Evolutionary conservation across 148 eudicot genomes (phyloP), one percentile per base, ranked within the genome.

Genomic region (Silene conica): DNA sequence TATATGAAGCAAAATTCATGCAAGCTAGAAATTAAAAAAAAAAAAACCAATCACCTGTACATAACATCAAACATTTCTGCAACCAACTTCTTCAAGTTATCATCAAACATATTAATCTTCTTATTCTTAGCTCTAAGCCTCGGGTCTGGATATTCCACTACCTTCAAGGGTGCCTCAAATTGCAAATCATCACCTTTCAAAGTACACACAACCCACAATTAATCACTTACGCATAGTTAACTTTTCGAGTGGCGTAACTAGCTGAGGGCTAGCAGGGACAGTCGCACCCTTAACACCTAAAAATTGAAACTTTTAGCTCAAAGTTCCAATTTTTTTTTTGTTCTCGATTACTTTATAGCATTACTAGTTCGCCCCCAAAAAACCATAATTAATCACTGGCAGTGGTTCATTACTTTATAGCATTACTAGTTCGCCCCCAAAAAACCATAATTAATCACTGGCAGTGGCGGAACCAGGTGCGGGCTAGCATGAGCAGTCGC

Each of bases 131-230:
- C 88, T 77, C 99, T 87, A 45, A 96, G 82, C 63, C 82, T 79
- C 8, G 99, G 91, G 78, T 96, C 92, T 12, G 99, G 99, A 75
- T 96, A 92, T 72, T 89, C 87, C 83, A 96, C 96, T 13, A 96
- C 82, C 70, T 81, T 85, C 58, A 92, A 69, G 0, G 93, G 92
- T 72, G 82, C 75, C 76, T 89, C 88, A 73, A 87, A 96, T 19
- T 71, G 70, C 86, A 96, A 80, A 84, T 96, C 99, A 82, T 78
- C 90, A 76, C 89, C 99, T 96, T 55, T 62, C 63, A 63, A 26
- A 13, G 64, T 63, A 76, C 13, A 63, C 55, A 78, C 9, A 28
- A 46, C 55, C 21, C 22, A 28, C 6, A 52, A 19, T 46, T 43
- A n/a, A 38, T 20, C 8, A 70, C 55, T 5, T 20, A 55, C 4